phyloP scores from a whole-genome alignment of 177 flowering plant species.

The Vitis hybrid region DNA sequence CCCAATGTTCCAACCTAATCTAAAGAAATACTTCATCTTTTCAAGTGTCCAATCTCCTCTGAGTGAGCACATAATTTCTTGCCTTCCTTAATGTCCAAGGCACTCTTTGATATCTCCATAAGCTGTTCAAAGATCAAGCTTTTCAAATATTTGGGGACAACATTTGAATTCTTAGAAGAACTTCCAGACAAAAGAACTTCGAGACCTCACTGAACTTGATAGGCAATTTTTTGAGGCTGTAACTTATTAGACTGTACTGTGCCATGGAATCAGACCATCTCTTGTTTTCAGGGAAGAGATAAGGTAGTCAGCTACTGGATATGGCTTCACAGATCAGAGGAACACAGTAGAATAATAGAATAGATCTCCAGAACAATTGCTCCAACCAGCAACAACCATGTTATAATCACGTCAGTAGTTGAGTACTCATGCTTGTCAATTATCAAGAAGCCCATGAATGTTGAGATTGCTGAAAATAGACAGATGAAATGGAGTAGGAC shows the following conservation, averaged over 20 bases:
- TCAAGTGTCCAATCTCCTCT: constrained; percentile 11
- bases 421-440: background rate
- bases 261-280: constrained; percentile 37
- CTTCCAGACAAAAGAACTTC: background rate
- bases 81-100: no score
- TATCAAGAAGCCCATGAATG: constrained; percentile 5
- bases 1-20: constrained; percentile 12
- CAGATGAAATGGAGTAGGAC: constrained; percentile 13
- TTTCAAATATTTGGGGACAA: background rate
- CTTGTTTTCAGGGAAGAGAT: no score
- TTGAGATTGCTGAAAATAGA: background rate
- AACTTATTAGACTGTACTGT: constrained; percentile 24
- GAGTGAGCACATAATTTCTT: background rate
- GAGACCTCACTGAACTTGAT: background rate
- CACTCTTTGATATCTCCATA: background rate
- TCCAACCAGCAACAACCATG: constrained; percentile 20
- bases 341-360: constrained; percentile 9
- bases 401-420: constrained; percentile 17
- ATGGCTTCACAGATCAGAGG: constrained; percentile 17
- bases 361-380: constrained; percentile 31
- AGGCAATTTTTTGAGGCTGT: constrained; percentile 13
- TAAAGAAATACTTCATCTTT: background rate
- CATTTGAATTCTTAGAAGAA: background rate
- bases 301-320: no score
- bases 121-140: constrained; percentile 14